Base-by-base conservation (phyloP, 495 filamentous ascomycete species). In the Talaromyces ruber region DNA sequence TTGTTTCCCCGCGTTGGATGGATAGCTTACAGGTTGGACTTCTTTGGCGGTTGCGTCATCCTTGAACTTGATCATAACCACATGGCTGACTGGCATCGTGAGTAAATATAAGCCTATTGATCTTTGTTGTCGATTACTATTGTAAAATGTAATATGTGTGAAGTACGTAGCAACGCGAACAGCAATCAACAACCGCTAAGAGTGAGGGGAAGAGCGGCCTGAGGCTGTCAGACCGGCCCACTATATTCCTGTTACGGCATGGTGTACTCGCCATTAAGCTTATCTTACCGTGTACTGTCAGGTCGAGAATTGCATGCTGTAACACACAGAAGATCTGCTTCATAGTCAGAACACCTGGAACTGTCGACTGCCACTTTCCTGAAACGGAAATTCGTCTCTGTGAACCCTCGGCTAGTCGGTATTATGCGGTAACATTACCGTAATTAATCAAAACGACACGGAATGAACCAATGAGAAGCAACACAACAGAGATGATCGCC, bases 51-150 rank as follows among this genome's bases (percentile, higher is more conserved):
- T 37, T 8, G 28, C 26, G 14, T 60, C 59, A 25, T 50, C 59
- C 43, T 60, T 60, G 59, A 60, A 60, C 59, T 50, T 60, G 39
- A 60, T 21, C 59, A 52, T 60, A 25, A 52, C 59, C 8, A 60
- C 59, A 52, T 60, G 59, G 24, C 4, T 12, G 43, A 52, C 59
- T 21, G 59, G 59, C 59, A 60, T 57, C 2, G 16, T 18, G 52
- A 24, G 21, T 9, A 52, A 22, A 22, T 39, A 16, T 14, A 14
- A n/a, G n/a, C n/a, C n/a, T n/a, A n/a, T n/a, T n/a, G n/a, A n/a
- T n/a, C 4, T 4, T 16, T 2, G 43, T 54, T 54, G 24, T 5
- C 16, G 34, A 16, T 12, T 54, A n/a, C n/a, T 28, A 11, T 28
- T 54, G n/a, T 5, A 22, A 21, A 4, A 47, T 47, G 12, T 54